phyloP scores from a whole-genome alignment of 768 basidiomycete species.

The Brasilioporus rufonigricans region DNA sequence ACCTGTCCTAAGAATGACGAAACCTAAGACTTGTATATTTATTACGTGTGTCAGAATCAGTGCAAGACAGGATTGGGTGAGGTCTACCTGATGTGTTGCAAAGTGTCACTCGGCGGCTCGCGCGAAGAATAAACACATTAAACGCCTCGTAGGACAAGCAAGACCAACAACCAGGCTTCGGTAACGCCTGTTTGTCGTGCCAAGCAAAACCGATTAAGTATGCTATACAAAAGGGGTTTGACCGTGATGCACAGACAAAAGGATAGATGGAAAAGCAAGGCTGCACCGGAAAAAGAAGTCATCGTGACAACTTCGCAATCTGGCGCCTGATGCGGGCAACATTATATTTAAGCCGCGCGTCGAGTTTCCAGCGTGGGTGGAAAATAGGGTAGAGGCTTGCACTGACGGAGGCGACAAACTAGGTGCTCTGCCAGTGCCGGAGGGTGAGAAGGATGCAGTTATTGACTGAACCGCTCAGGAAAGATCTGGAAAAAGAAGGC shows the following conservation, averaged over 20 bases:
- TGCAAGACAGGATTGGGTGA: slow-evolving; percentile 2
- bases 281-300: too few species aligned
- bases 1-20: background rate
- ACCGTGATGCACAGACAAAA: too few species aligned
- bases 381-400: background rate
- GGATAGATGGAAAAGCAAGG: too few species aligned
- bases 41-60: slow-evolving; percentile 1
- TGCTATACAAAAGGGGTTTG: too few species aligned
- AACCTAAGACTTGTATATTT: background rate
- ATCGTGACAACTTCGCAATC: background rate
- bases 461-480: slow-evolving; percentile 14
- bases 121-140: background rate
- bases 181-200: too few species aligned
- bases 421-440: background rate
- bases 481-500: slow-evolving; percentile 18
- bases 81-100: slow-evolving; percentile 7
- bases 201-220: too few species aligned
- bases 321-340: background rate
- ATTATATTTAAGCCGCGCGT: slow-evolving; percentile 1
- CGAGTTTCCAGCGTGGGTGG: slow-evolving; percentile 7
- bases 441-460: background rate
- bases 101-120: slow-evolving; percentile 11
- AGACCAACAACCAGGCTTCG: too few species aligned
- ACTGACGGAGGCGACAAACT: background rate
- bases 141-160: slow-evolving; percentile 22